Base-by-base conservation (phyloP, 1,139 yeast species). In the Candida neerlandica region DNA sequence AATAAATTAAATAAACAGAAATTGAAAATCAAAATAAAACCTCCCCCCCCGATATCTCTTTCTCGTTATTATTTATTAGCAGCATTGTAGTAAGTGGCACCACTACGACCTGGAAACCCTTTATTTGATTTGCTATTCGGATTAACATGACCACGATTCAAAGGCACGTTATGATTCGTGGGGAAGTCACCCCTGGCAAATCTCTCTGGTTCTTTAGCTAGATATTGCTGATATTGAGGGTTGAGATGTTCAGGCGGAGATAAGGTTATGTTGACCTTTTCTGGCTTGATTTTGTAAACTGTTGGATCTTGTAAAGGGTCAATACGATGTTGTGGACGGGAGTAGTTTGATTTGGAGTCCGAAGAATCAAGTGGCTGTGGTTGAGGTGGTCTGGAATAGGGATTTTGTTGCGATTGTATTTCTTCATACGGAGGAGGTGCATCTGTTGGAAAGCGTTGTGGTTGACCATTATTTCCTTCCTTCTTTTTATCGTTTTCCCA, bases 11-110 rank as follows among this genome's bases (percentile, higher is more conserved):
- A 29, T 23, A 40, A 26, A 18, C 42, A 14, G n/a, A 38, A 14
- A 19, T 4, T 19, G 21, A 42, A 30, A 15, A 10, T 18, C 5
- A 5, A 41, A 27, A 10, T 26, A 27, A 27, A 14, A 27, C 27
- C 9, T 5, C 14, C 14, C 5, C 14, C 4, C 33, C 7, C n/a
- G 4, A 4, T 19, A 18, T 15, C 34, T 29, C 12, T 38, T 21
- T 16, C 3, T 30, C 4, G 9, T 12, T n/a, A 41, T 46, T 56
- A 65, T 46, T 58, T 59, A 46, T 69, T 71, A 3, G 78, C 78
- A 34, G 76, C 74, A 48, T 64, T 61, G 50, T 71, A 67, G 54
- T 75, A 75, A 1, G 74, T 70, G 6, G 70, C 75, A 1, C 77
- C 77, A 27, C 67, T 53, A 21, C 65, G 57, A 2, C 80, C 80